Base-by-base conservation (phyloP, 2,329 filamentous ascomycete species). In the Zelopaecilomyces penicillatus region DNA sequence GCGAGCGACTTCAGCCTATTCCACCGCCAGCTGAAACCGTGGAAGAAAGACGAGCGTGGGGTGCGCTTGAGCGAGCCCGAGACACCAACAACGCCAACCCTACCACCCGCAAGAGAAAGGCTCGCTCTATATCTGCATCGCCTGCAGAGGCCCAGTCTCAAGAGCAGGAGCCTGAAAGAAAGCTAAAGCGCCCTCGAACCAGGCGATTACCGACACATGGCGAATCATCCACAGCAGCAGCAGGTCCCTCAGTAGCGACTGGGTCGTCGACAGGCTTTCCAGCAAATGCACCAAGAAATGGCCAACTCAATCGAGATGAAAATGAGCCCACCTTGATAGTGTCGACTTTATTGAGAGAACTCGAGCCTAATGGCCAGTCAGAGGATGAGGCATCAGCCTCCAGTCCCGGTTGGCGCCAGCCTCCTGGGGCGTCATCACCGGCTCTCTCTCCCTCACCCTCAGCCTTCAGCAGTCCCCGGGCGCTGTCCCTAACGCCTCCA, bases 11-110 rank as follows among this genome's bases (percentile, higher is more conserved):
- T 39, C 75, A 80, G 46, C 68, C 74, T 57, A 66, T 69, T 11
- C 76, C 76, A 31, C 75, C 80, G 36, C 78, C 67, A 0, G 61
- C 67, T 33, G 86, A 94, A 63, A 85, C 84, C 6, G 69, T 82
- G 36, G 89, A 95, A 54, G 89, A 95, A 63, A 74, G 84, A 43
- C 76, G 82, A 46, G 88, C 91, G 4, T 96, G 91, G 93, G 87
- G 89, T 50, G 88, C 86, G 19, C 83, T 97, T 50, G 90, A 96
- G 54, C 86, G 83, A 61, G 89, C 87, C 37, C 78, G 87, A 51
- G 83, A 90, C 49, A 75, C 78, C 12, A 76, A 85, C 51, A 73
- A 69, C 49, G 64, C 73, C 29, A 64, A 57, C 42, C 65, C 75
- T 36, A 73, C 68, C 49, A 69, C 71, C 42, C 80, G 86, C 47